Evolutionary conservation across 2,329 filamentous ascomycete species (phyloP), one percentile per base, ranked within the genome.

Genomic region (Fusarium sororula): DNA sequence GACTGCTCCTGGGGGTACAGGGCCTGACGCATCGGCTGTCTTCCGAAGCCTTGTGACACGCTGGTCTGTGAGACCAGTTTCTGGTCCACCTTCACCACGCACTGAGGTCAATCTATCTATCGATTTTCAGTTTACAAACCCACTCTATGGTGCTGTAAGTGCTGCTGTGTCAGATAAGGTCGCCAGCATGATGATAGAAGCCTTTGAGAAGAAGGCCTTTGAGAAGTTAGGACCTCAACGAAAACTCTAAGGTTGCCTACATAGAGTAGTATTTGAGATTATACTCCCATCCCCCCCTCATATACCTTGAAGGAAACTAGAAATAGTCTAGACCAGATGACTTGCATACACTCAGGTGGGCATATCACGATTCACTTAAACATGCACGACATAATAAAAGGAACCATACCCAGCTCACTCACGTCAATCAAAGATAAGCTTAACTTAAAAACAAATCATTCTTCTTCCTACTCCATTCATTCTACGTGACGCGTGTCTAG

Each of bases 101-200:
- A 97, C 94, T 9, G 89, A 93, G 77, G 94, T 98, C 20, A 87
- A 89, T 76, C 84, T 99, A 75, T 86, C 87, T 64, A 92, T 99
- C 76, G 89, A 91, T 72, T 98, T 95, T 81, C 90, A 92, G 81
- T 98, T 99, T 81, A 88, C 90, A 76, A 98, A 95, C 83, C 94
- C 95, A n/a, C 81, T 98, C 64, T 97, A 98, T 84, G 92, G 91
- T 47, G 90, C 93, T 26, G 86, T 98, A 80, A 96, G 95, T 81
- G 88, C 91, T 42, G 92, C 93, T 39, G 91, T 96, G 30, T 94
- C 94, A 74, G 92, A 94, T 38, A 94, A 94, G 83, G 91, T 98
- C 72, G 96, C 94, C 3, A 91, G 90, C 8, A 87, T 93, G 73
- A 98, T 99, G 95, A 93, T 98, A 74, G 91, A 94, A 81, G 96